A percentile compares a stretch with the other conserved stretches of the same genome.
Conservation (phyloP, 441 rosid genomes). For the Populus hybrid region DNA sequence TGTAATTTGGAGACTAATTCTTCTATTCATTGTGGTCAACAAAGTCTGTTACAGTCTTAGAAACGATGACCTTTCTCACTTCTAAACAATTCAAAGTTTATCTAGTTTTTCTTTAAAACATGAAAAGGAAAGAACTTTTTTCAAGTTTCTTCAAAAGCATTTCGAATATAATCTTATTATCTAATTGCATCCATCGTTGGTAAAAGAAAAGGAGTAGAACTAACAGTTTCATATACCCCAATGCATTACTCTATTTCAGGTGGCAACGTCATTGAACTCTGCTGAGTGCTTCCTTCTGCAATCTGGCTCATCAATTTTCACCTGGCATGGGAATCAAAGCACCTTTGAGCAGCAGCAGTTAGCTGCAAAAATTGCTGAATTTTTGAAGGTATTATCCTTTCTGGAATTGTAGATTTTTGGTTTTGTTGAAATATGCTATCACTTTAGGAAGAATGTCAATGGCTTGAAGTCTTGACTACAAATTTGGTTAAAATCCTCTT, state of each 20-base stretch:
- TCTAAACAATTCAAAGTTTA: neutral
- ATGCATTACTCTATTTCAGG: conserved; percentile 37
- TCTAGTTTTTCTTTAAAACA: neutral
- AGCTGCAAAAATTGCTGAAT: conserved; percentile 79
- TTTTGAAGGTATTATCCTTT: conserved; percentile 63
- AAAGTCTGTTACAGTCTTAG: neutral
- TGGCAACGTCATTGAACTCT: conserved; percentile 86
- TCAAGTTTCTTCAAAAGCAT: neutral
- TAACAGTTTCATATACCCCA: neutral
- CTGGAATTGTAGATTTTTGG: conserved; percentile 1
- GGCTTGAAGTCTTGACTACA: neutral
- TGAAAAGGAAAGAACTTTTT: neutral
- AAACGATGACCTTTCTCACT: neutral
- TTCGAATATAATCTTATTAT: neutral
- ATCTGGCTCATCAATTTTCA: conserved; percentile 87
- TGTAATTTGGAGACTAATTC: neutral
- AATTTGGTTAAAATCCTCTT: too few relatives aligned
- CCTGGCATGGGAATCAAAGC: conserved; percentile 97
- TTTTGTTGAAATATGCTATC: neutral
- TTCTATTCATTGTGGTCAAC: neutral
- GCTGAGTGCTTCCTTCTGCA: conserved; percentile 90
- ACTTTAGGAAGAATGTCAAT: neutral
- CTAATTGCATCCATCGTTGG: neutral
- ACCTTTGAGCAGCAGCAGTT: conserved; percentile 83
- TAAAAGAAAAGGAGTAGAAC: neutral